Evolutionary conservation across 371 early-diverging fungal species (phyloP), one percentile per base, ranked within the genome.

Genomic region (Rhizomucor miehei): DNA sequence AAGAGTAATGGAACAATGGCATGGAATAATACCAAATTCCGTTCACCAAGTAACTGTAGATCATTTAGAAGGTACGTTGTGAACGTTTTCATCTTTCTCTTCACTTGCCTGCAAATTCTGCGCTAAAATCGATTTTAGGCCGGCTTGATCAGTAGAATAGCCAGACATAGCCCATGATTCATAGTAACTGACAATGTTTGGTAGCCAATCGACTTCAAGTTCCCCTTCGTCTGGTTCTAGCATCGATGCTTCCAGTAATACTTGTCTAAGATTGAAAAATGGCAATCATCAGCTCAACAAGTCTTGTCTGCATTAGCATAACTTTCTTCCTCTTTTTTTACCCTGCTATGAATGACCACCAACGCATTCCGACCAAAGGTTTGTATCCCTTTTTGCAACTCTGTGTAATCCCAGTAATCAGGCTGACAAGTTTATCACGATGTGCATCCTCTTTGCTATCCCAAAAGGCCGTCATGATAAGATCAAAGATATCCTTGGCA

Each of bases 271-370:
- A 14, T 14, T 41, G 19, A 6, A 41, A 16, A 14, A 41, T 6
- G 3, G 11, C 6, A 19, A 41, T 6, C 19, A 6, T 41, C 3
- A 4, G 19, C 6, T 19, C 41, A 41, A 6, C 6, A 41, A 38
- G 14, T 38, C 38, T 14, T 38, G 9, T 41, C 41, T 19, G 11
- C 19, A 12, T 41, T 12, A 11, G 10, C 11, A 36, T n/a, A 29
- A 29, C 29, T 29, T 29, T 3, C 8, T 29, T 8, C 3, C 3
- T 29, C 8, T 13, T 46, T 19, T 44, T 55, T 29, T 71, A 71
- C 71, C 51, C 45, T 23, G 71, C 55, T 35, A 71, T 58, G 40
- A 63, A 62, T 17, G 52, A 52, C 71, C 71, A 71, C 71, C 71
- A 71, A 1, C 71, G 67, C 65, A 67, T 67, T 1, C 67, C 71